Percentiles rank a stretch among this genome's conserved stretches.
phyloP scores from a whole-genome alignment of 495 filamentous ascomycete genomes.

The Penicillium tannophilum region DNA sequence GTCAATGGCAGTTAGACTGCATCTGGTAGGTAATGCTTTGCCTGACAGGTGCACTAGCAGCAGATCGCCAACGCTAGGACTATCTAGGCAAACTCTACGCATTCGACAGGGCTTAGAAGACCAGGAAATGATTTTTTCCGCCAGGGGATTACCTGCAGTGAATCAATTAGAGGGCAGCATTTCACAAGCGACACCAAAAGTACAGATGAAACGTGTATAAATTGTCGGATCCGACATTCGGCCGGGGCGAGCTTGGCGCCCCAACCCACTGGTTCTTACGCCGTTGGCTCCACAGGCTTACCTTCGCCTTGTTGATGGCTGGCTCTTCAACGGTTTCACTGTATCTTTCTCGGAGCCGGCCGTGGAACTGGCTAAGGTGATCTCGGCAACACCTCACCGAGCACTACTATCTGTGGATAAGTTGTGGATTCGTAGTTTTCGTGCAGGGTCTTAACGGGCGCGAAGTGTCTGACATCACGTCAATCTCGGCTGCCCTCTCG shows the following conservation, averaged over 20 bases:
- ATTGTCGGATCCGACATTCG: constrained; percentile 36
- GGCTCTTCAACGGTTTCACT: constrained; percentile 24
- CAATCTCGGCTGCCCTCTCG: constrained; percentile 21
- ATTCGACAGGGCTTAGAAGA: background rate
- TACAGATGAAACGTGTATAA: constrained; percentile 3
- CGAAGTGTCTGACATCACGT: constrained; percentile 24
- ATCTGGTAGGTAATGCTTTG: constrained; percentile 6
- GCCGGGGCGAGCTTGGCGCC: constrained; percentile 27
- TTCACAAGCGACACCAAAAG: background rate
- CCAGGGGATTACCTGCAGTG: background rate
- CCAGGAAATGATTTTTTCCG: constrained; percentile 18
- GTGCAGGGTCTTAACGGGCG: background rate
- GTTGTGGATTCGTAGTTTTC: background rate
- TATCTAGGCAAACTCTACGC: constrained; percentile 5
- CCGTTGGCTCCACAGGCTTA: constrained; percentile 15
- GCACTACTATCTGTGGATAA: background rate
- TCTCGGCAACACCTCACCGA: constrained; percentile 34
- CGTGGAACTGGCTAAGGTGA: constrained; percentile 33
- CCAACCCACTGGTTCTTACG: constrained; percentile 14
- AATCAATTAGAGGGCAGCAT: background rate
- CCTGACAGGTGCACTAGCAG: constrained; percentile 8
- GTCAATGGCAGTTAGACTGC: constrained; percentile 1
- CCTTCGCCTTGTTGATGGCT: constrained; percentile 15
- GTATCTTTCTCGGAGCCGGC: constrained; percentile 36
- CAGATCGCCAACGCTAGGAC: constrained; percentile 2